Evolutionary conservation across 331 rosid genomes (phyloP).

Genomic region (Quercus phellos): DNA sequence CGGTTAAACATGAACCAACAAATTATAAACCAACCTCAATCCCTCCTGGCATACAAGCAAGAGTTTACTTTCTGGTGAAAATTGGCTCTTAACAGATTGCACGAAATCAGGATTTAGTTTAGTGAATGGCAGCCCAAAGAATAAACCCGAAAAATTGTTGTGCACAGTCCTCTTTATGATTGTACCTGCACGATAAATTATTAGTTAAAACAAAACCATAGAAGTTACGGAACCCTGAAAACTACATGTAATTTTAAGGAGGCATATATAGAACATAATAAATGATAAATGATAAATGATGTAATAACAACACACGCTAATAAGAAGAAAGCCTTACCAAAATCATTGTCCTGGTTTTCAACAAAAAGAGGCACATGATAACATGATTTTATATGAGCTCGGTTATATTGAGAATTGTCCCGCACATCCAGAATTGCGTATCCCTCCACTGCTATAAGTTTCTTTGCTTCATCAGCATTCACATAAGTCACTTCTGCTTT

Average conservation of each 20-base stretch:
- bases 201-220: background rate
- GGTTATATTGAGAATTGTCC: conserved; percentile 62
- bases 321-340: conserved; percentile 35
- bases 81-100: conserved; percentile 58
- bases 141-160: conserved; percentile 86
- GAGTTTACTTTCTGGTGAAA: conserved; percentile 65
- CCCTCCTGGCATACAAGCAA: conserved; percentile 95
- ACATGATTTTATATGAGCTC: conserved; percentile 86
- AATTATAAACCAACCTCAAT: conserved; percentile 57
- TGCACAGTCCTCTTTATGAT: conserved; percentile 72
- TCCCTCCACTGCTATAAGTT: conserved; percentile 62
- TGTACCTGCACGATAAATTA: conserved; percentile 54
- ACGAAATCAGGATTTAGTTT: conserved; percentile 76
- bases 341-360: conserved; percentile 78
- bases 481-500: conserved; percentile 75
- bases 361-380: conserved; percentile 82
- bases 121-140: conserved; percentile 81
- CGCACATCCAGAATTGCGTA: conserved; percentile 72
- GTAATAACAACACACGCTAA: background rate
- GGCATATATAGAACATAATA: background rate
- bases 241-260: background rate
- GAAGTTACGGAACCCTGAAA: background rate
- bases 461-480: conserved; percentile 68
- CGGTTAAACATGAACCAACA: background rate
- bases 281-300: background rate